phyloP scores from a whole-genome alignment of 306 rosid species.

The Aeschynomene evenia region DNA sequence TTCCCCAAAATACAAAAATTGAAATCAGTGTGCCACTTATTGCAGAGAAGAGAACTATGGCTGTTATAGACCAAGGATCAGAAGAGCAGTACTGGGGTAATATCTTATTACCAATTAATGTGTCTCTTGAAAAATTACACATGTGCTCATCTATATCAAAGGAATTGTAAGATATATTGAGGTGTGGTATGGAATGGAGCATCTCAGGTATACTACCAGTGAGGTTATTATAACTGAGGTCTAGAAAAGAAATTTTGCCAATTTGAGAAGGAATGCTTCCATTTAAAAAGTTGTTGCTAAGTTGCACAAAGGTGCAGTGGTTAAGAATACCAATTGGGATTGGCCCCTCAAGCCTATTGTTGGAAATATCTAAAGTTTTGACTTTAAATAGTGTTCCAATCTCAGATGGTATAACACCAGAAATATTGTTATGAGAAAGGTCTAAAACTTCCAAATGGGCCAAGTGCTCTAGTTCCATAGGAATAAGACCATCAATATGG shows the following conservation, averaged over 20 bases:
- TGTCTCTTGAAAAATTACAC: not conserved
- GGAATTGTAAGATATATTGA: slow-evolving; percentile 7
- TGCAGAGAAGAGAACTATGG: not conserved
- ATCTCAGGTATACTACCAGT: not conserved
- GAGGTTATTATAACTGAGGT: slow-evolving; percentile 16
- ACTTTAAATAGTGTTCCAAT: not conserved
- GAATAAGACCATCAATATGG: not conserved
- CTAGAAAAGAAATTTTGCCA: not conserved
- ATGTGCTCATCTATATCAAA: not conserved
- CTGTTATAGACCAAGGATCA: not conserved
- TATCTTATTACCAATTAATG: not conserved
- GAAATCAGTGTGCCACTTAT: not conserved
- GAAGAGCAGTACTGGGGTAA: not conserved
- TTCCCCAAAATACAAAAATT: not conserved
- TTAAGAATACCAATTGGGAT: not conserved
- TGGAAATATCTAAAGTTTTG: not conserved
- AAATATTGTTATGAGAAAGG: not conserved
- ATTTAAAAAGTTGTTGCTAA: slow-evolving; percentile 13
- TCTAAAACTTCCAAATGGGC: not conserved
- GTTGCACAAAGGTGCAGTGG: not conserved
- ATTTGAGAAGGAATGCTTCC: slow-evolving; percentile 25
- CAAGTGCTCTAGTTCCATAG: not conserved
- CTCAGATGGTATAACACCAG: not conserved
- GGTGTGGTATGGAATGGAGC: not conserved
- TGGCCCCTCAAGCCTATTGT: slow-evolving; percentile 15